These are phyloP conservation scores for Quillaja saponaria DNA, from an alignment of 306 rosid genomes.

Conservation along the genomic window DNA sequence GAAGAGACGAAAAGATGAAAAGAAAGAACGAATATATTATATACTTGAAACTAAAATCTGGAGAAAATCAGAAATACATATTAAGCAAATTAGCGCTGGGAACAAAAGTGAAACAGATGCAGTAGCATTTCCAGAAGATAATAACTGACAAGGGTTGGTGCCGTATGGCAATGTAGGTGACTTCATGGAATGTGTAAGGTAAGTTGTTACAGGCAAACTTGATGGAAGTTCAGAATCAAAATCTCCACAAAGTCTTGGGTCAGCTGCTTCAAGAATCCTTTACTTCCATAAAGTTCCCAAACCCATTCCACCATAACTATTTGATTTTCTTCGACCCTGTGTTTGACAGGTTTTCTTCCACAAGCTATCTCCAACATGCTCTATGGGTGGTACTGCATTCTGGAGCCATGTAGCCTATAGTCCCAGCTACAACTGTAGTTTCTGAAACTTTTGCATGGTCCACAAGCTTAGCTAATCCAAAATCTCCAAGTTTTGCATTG, in stretches of 20 bases:
- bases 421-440: slow-evolving; percentile 39
- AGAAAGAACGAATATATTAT: slow-evolving; percentile 1
- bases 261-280: slow-evolving; percentile 29
- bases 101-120: too few relatives aligned
- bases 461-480: slow-evolving; percentile 47
- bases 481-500: slow-evolving; percentile 46
- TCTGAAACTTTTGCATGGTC: slow-evolving; percentile 38
- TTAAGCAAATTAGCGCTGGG: too few relatives aligned
- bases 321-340: slow-evolving; percentile 19
- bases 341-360: slow-evolving; percentile 34
- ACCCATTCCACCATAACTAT: slow-evolving; percentile 41
- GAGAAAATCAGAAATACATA: too few relatives aligned
- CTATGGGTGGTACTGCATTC: slow-evolving; percentile 37
- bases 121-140: too few relatives aligned
- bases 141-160: too few relatives aligned
- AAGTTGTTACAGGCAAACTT: slow-evolving; percentile 44
- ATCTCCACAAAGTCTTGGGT: slow-evolving; percentile 27
- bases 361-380: slow-evolving; percentile 40
- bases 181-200: slow-evolving; percentile 22
- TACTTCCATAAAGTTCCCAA: slow-evolving; percentile 42
- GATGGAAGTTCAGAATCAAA: slow-evolving; percentile 40
- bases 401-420: slow-evolving; percentile 46
- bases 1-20: too few relatives aligned
- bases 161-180: too few relatives aligned
- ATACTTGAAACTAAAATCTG: background rate